A percentile compares a stretch with the other conserved stretches of the same genome.
Conservation (phyloP, 441 rosid species). For the Manihot esculenta region DNA sequence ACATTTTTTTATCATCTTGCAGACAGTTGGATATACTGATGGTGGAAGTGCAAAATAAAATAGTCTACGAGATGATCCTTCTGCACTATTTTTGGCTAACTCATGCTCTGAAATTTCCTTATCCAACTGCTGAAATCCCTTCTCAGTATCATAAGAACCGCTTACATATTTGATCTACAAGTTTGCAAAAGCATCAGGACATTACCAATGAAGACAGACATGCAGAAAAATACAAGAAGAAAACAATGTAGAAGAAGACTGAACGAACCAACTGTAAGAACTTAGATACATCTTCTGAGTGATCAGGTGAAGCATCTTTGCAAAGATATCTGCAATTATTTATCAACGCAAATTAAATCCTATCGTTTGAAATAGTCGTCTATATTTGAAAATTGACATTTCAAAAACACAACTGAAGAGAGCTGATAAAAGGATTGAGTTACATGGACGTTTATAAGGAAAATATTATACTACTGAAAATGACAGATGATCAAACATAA, state of each 20-base stretch:
- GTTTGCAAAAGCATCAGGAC: constrained; percentile 11
- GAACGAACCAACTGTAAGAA: constrained; percentile 84
- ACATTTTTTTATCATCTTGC: constrained; percentile 78
- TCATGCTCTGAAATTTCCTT: constrained; percentile 78
- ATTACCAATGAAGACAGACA: constrained; percentile 6
- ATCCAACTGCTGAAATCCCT: constrained; percentile 78
- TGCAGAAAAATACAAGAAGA: not conserved
- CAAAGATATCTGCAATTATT: constrained; percentile 65
- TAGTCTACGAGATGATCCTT: constrained; percentile 85
- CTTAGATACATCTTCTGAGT: constrained; percentile 47
- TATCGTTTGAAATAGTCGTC: constrained; percentile 12
- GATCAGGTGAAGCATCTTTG: constrained; percentile 46
- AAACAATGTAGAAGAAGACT: constrained; percentile 12
- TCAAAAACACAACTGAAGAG: constrained; percentile 1
- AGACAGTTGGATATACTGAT: constrained; percentile 89
- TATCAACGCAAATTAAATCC: constrained; percentile 14
- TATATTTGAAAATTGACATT: not conserved
- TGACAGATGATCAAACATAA: not conserved
- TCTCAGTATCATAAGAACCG: constrained; percentile 85
- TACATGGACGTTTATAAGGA: not conserved
- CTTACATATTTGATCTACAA: constrained; percentile 88
- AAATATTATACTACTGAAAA: not conserved
- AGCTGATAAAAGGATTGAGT: not conserved
- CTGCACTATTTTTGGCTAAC: constrained; percentile 51
- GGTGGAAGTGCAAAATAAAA: constrained; percentile 99